These are phyloP conservation scores for Hypoxylon trugodes DNA, from an alignment of 495 filamentous ascomycete genomes.

Conservation along the genomic window DNA sequence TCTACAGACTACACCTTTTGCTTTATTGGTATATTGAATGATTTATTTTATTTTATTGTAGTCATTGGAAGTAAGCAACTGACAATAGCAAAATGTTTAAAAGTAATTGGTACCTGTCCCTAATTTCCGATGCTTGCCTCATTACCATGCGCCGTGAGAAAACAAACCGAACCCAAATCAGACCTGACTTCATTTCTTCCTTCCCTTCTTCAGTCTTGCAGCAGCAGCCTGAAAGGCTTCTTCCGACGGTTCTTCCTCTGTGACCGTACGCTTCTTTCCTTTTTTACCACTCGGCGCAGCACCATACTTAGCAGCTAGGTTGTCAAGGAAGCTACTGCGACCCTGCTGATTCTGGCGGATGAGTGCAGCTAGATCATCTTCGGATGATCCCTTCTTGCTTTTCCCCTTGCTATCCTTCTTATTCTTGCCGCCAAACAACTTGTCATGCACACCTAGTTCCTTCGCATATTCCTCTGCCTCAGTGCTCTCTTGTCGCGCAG, in stretches of 20 bases:
- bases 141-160: conserved; percentile 34
- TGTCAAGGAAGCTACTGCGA: conserved; percentile 66
- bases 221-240: conserved; percentile 69
- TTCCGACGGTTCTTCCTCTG: conserved; percentile 68
- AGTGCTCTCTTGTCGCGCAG: conserved; percentile 69
- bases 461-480: conserved; percentile 78
- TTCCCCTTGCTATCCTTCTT: conserved; percentile 49
- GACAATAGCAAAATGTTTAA: too few relatives aligned
- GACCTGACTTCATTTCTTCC: conserved; percentile 37
- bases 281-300: conserved; percentile 51
- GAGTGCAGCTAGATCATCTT: conserved; percentile 52
- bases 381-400: conserved; percentile 51
- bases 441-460: conserved; percentile 72
- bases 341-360: conserved; percentile 52
- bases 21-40: too few relatives aligned
- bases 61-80: too few relatives aligned
- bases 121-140: conserved; percentile 20
- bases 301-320: conserved; percentile 78
- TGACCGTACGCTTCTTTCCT: conserved; percentile 58
- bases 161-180: neutral
- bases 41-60: too few relatives aligned
- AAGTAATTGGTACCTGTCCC: conserved; percentile 1
- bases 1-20: too few relatives aligned
- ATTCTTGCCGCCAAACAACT: conserved; percentile 54
- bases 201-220: conserved; percentile 55